Base-by-base conservation (phyloP, 352 stramenopile species). In the Phytophthora ohioensis region DNA sequence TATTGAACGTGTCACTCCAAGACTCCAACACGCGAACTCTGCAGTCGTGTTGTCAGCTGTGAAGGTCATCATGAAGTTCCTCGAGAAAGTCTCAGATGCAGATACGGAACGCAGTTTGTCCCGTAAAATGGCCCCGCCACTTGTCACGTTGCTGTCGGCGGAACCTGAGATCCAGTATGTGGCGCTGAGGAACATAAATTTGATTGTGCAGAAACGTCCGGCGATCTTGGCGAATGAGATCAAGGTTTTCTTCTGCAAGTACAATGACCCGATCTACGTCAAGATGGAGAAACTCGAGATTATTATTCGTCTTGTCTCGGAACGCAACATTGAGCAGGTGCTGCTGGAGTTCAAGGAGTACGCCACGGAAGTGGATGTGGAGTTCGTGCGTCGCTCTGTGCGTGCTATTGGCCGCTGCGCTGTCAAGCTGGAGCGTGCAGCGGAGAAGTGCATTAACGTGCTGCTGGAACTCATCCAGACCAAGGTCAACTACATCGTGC, bases 201-300 rank as follows among this genome's bases (percentile, higher is more conserved):
- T 99, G 15, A 99, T 99, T 77, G 98, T 99, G 32, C 98, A 99
- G 75, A 99, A 99, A 80, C 87, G 95, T 8, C 96, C 97, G 10
- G 85, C 82, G 21, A 99, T 99, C 65, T 79, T 99, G 12, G 91
- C 98, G 60, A 98, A 98, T 68, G 91, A 97, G 79, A 97, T 97
- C 63, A 97, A 97, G 77, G 91, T 96, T 8, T 94, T 99, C 81
- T 99, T 99, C 72, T 99, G 97, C 92, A 99, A 99, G 85, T 99
- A 99, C 90, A 99, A 99, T 84, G 98, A 99, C 83, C 98, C 98
- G 54, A 94, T 95, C 66, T 95, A 95, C 75, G 88, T 95, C 64
- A 95, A 95, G 84, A 99, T 99, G 97, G 97, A 99, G 78, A 99
- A 99, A 79, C 87, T 99, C 11, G 97, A 99, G 79, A 99, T 99